Evolutionary conservation across 257 asterid genomes (phyloP), one percentile per base, ranked within the genome.

Genomic region (Solanum okadae): DNA sequence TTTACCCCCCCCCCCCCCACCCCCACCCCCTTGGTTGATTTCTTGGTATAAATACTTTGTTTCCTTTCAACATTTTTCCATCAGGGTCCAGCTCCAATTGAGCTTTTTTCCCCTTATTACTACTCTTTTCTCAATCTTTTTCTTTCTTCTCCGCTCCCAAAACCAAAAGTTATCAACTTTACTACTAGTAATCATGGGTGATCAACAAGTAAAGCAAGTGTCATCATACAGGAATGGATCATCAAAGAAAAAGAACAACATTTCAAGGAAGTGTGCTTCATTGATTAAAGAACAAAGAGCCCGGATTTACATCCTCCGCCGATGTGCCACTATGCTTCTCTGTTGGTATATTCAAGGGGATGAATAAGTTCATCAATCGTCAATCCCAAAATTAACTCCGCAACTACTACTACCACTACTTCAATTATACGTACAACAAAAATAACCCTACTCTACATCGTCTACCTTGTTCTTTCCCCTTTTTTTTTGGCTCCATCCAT

Each of bases 301-400:
- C 13, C 88, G 98, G 82, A 91, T 95, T 83, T 95, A 95, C 93
- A 95, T 95, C 34, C 90, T 95, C 87, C 97, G 98, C 44, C 96
- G 98, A 33, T 95, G 98, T 86, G 98, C 98, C 90, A 93, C 96
- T 92, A 94, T 95, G 96, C 94, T 95, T 85, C 93, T 92, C 82
- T 94, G 98, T 90, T 95, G 92, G 91, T 95, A 93, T 81, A 93
- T 95, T 85, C 95, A 95, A 70, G 97, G 94, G 86, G 98, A 95
- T 86, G 97, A 94, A 29, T 94, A 33, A 89, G 7, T 86, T 68
- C 25, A 23, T 5, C 16, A 5, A 20, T 34, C 9, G 2, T 4
- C 59, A 31, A 87, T 72, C 37, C 85, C 81, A 61, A 34, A 59
- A n/a, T 40, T 22, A 33, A 44, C 22, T 73, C 38, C 87, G 40